phyloP scores from a whole-genome alignment of 129 eudicot genomes.

The Saposhnikovia divaricata region DNA sequence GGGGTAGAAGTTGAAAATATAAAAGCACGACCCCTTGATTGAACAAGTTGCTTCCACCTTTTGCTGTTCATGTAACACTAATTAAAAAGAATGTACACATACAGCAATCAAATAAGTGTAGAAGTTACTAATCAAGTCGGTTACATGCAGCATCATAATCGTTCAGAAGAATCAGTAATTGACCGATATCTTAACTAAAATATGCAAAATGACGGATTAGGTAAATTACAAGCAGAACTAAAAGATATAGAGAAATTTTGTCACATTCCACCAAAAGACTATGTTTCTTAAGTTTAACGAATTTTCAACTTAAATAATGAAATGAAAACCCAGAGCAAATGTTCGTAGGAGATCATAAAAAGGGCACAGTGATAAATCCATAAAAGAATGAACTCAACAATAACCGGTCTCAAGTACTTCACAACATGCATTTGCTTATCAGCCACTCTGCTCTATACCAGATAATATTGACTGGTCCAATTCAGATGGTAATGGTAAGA shows the following conservation, averaged over 20 bases:
- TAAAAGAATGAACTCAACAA: neutral
- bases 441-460: neutral
- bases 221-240: neutral
- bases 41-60: constrained; percentile 87
- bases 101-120: neutral
- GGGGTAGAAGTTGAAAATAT: constrained; percentile 94
- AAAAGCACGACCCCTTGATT: constrained; percentile 93
- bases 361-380: neutral
- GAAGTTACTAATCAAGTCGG: neutral
- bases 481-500: neutral
- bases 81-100: constrained; percentile 9
- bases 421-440: neutral
- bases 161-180: neutral
- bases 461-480: neutral
- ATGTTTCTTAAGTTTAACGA: neutral
- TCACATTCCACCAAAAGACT: neutral
- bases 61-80: constrained; percentile 43
- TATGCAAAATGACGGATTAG: neutral
- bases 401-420: neutral
- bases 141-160: constrained; percentile 3
- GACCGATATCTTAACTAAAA: neutral
- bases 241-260: neutral
- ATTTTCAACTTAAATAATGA: neutral
- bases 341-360: neutral
- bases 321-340: neutral